Evolutionary conservation across 495 filamentous ascomycete species (phyloP).

Genomic region (Amniculicola lignicola): DNA sequence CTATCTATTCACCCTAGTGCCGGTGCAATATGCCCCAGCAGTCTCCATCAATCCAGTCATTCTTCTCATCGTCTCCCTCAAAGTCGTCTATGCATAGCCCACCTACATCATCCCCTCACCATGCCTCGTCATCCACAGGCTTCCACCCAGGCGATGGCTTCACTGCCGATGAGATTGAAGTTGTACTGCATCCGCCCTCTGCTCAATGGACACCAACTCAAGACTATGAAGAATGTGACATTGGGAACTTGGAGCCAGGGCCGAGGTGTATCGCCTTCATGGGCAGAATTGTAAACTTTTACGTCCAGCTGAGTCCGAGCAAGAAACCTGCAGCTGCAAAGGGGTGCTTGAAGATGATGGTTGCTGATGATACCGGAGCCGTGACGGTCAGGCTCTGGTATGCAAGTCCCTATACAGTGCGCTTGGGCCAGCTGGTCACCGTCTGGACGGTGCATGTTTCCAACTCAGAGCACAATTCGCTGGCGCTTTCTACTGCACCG

Average conservation of each 20-base stretch:
- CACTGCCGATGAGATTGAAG: slow-evolving; percentile 48
- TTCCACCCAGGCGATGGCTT: slow-evolving; percentile 50
- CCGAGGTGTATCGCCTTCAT: slow-evolving; percentile 51
- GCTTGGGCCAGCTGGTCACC: slow-evolving; percentile 40
- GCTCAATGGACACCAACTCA: slow-evolving; percentile 54
- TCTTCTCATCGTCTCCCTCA: slow-evolving; percentile 39
- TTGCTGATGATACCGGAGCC: slow-evolving; percentile 58
- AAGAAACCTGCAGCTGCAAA: slow-evolving; percentile 44
- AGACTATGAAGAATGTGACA: slow-evolving; percentile 51
- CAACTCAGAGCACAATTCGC: slow-evolving; percentile 37
- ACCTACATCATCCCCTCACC: slow-evolving; percentile 4
- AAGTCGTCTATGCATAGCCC: slow-evolving; percentile 10
- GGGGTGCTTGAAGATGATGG: slow-evolving; percentile 53
- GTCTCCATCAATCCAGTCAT: slow-evolving; percentile 53
- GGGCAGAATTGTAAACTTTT: slow-evolving; percentile 60
- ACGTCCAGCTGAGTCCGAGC: slow-evolving; percentile 39
- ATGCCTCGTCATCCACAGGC: slow-evolving; percentile 5
- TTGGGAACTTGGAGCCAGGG: slow-evolving; percentile 53
- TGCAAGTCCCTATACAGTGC: slow-evolving; percentile 34
- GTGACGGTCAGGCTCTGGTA: slow-evolving; percentile 50
- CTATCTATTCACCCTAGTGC: too few species aligned
- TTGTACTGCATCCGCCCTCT: slow-evolving; percentile 42
- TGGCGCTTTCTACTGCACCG: slow-evolving; percentile 37
- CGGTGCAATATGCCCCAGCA: slow-evolving; percentile 43
- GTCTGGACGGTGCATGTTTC: slow-evolving; percentile 42